Conservation (phyloP, 208 protist genomes). For the Acanthamoeba triangularis region DNA sequence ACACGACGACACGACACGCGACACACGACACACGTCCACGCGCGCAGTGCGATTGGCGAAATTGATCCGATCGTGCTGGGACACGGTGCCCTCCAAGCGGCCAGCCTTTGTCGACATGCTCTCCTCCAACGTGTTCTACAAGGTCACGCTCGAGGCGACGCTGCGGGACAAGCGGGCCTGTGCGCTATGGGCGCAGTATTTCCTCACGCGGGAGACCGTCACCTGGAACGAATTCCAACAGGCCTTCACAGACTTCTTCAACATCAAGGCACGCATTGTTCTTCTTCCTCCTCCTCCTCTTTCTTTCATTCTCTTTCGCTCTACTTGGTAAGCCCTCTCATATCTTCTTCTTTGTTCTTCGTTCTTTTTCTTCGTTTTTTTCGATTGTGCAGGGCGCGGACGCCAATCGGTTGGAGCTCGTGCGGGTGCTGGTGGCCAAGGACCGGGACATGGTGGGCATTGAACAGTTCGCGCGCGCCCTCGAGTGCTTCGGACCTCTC, state of each 20-base stretch:
- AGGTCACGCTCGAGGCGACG: slow-evolving; percentile 29
- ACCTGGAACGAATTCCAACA: slow-evolving; percentile 48
- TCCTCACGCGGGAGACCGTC: slow-evolving; percentile 14
- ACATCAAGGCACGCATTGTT: not conserved
- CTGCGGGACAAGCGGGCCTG: slow-evolving; percentile 37
- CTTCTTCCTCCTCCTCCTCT: not conserved
- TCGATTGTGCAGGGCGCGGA: not conserved
- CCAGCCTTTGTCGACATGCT: slow-evolving; percentile 68
- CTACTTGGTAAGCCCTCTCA: no score
- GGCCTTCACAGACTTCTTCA: slow-evolving; percentile 39
- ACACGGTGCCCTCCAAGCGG: slow-evolving; percentile 67
- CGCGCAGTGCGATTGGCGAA: not conserved
- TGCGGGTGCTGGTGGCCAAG: slow-evolving; percentile 35
- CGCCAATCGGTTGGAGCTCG: slow-evolving; percentile 18
- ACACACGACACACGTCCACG: no score
- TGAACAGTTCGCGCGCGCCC: slow-evolving; percentile 40
- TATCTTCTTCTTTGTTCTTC: not conserved
- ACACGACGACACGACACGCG: no score
- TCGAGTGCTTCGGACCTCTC: slow-evolving; percentile 58
- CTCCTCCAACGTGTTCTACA: slow-evolving; percentile 27
- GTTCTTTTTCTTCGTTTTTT: not conserved
- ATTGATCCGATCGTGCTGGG: slow-evolving; percentile 59
- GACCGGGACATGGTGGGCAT: slow-evolving; percentile 47
- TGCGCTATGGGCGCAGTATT: slow-evolving; percentile 17
- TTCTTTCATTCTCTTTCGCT: not conserved